Conservation (phyloP, 768 basidiomycete species). For the Rhodosporidiobolus odoratus region DNA sequence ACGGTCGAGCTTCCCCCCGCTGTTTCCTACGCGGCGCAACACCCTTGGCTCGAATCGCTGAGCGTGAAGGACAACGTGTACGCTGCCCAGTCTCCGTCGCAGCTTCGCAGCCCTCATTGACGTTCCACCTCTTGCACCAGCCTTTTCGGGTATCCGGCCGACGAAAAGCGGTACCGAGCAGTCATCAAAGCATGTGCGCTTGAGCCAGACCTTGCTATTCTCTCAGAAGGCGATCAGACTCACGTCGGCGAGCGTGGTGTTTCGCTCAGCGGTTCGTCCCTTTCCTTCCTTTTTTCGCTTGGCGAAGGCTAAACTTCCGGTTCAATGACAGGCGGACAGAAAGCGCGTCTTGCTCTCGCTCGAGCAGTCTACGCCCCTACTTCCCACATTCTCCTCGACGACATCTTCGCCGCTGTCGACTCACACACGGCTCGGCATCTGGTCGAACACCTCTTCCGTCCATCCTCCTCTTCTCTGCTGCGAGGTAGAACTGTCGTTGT, state of each 20-base stretch:
- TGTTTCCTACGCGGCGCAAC: slow-evolving; percentile 30
- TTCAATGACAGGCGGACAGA: slow-evolving; percentile 20
- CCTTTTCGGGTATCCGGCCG: slow-evolving; percentile 59
- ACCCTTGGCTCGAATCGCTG: slow-evolving; percentile 31
- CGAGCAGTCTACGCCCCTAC: slow-evolving; percentile 86
- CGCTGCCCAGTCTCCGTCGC: background rate
- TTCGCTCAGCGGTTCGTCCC: slow-evolving; percentile 21
- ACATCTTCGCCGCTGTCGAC: slow-evolving; percentile 40
- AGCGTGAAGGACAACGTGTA: slow-evolving; percentile 26
- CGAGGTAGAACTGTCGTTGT: slow-evolving; percentile 71
- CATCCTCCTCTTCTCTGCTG: slow-evolving; percentile 57
- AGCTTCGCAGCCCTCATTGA: too few species aligned
- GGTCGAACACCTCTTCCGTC: slow-evolving; percentile 54
- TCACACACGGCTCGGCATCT: slow-evolving; percentile 67
- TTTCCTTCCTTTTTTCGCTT: background rate
- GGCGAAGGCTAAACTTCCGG: background rate
- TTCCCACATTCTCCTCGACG: slow-evolving; percentile 44
- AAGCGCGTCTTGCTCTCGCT: slow-evolving; percentile 56
- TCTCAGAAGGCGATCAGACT: slow-evolving; percentile 71
- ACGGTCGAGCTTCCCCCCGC: slow-evolving; percentile 6
- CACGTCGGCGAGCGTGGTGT: slow-evolving; percentile 36
- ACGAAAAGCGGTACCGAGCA: slow-evolving; percentile 58
- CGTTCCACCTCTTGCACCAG: slow-evolving; percentile 52
- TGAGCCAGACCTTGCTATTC: slow-evolving; percentile 62
- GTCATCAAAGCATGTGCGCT: slow-evolving; percentile 71